Percentiles rank a stretch among this genome's conserved stretches.
phyloP scores from a whole-genome alignment of 495 filamentous ascomycete species.

The Podospora australis region DNA sequence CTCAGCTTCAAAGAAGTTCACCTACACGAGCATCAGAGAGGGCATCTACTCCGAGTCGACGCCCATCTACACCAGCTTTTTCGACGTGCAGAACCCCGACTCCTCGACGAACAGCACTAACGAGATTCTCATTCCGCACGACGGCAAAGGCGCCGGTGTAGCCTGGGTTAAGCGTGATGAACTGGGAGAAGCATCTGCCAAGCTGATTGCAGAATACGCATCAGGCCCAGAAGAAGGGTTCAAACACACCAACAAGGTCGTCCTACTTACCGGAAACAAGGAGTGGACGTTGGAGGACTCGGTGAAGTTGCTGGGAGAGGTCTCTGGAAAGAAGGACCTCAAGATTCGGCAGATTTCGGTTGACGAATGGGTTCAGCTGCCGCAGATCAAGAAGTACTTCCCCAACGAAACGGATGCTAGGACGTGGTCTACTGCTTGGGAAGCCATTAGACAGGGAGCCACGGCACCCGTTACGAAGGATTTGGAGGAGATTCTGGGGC shows the following conservation, averaged over 20 bases:
- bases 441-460: conserved; percentile 38
- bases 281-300: conserved; percentile 37
- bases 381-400: conserved; percentile 22
- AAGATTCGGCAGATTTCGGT: conserved; percentile 32
- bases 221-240: conserved; percentile 13
- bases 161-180: conserved; percentile 51
- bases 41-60: conserved; percentile 63
- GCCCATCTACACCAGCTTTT: conserved; percentile 63
- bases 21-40: conserved; percentile 52
- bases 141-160: conserved; percentile 39
- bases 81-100: conserved; percentile 31
- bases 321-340: conserved; percentile 22
- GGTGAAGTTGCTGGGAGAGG: conserved; percentile 28
- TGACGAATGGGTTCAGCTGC: conserved; percentile 36
- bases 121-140: conserved; percentile 47
- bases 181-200: conserved; percentile 42
- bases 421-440: conserved; percentile 36
- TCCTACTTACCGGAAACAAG: conserved; percentile 37
- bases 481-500: conserved; percentile 32
- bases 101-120: background rate
- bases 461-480: conserved; percentile 29
- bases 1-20: conserved; percentile 6
- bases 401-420: conserved; percentile 15
- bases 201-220: conserved; percentile 30
- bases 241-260: conserved; percentile 27